These are phyloP conservation scores for Trichoderma simmonsii DNA, from an alignment of 2,329 filamentous ascomycete genomes.

Conservation along the genomic window DNA sequence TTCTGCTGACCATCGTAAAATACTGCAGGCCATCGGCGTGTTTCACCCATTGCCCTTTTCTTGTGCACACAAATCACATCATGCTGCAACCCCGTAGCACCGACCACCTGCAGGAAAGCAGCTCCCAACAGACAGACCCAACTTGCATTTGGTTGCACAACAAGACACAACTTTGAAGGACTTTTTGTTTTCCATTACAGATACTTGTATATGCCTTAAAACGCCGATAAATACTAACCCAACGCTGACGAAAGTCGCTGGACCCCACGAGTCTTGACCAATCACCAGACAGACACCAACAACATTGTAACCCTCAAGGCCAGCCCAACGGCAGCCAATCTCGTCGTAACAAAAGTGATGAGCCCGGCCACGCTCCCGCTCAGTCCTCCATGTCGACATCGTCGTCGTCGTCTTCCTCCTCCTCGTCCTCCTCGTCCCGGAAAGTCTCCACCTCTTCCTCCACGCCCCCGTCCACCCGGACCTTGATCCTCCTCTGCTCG, in stretches of 20 bases:
- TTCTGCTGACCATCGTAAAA: neutral
- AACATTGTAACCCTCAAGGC: constrained; percentile 8
- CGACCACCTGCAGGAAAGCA: neutral
- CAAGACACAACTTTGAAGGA: neutral
- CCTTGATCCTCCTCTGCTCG: constrained; percentile 40
- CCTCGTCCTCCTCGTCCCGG: constrained; percentile 25
- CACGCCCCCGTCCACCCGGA: constrained; percentile 37
- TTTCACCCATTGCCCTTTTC: neutral
- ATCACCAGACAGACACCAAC: constrained; percentile 3
- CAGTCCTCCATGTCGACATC: constrained; percentile 36
- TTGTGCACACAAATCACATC: neutral
- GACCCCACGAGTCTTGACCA: constrained; percentile 13
- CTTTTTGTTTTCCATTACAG: constrained; percentile 14
- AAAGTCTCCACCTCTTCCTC: constrained; percentile 25
- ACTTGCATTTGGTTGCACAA: neutral
- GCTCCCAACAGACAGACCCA: neutral
- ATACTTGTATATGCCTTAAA: constrained; percentile 14
- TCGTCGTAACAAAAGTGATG: constrained; percentile 13
- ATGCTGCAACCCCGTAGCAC: neutral
- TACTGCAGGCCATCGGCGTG: neutral
- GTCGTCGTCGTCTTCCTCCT: constrained; percentile 28
- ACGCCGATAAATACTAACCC: constrained; percentile 17
- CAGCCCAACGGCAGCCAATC: constrained; percentile 1
- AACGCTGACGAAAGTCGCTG: constrained; percentile 19
- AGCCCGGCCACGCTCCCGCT: constrained; percentile 7